phyloP scores from a whole-genome alignment of 2,329 filamentous ascomycete genomes.

The Orbilia quercus region DNA sequence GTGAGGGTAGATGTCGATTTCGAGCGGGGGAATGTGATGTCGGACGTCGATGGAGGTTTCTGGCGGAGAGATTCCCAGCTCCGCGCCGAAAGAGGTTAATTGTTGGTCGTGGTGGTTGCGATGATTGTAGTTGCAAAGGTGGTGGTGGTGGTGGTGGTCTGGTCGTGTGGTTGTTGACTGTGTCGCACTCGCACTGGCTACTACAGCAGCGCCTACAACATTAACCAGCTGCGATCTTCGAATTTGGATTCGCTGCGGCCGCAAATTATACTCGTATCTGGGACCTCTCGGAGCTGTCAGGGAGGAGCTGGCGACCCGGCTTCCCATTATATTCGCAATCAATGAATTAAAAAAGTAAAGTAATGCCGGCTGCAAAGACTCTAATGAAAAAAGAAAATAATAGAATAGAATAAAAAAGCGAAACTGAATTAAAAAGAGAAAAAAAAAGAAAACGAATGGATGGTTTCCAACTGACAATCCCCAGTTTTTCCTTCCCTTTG shows the following conservation, averaged over 20 bases:
- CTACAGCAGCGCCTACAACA: constrained; percentile 51
- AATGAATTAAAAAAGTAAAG: constrained; percentile 20
- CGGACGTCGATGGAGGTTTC: not conserved
- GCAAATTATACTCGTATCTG: constrained; percentile 18
- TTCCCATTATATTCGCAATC: constrained; percentile 48
- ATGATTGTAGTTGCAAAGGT: constrained; percentile 1
- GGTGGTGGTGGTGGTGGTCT: constrained; percentile 16
- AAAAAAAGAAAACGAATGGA: constrained; percentile 5
- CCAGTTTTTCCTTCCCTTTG: constrained; percentile 27
- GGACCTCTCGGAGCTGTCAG: constrained; percentile 33
- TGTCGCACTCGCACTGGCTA: constrained; percentile 54
- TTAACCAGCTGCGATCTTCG: constrained; percentile 10
- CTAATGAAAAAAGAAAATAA: constrained; percentile 22
- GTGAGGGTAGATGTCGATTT: constrained; percentile 1
- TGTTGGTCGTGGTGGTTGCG: too few relatives aligned
- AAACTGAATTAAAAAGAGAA: constrained; percentile 2
- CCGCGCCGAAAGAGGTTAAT: too few relatives aligned
- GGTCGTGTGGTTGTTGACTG: constrained; percentile 13
- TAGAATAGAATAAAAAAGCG: constrained; percentile 8
- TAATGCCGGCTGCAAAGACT: constrained; percentile 17
- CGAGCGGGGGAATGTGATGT: not conserved
- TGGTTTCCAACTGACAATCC: constrained; percentile 7
- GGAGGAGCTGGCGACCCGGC: constrained; percentile 31
- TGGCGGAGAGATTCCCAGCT: not conserved
- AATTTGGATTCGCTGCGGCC: constrained; percentile 26